Evolutionary conservation across 371 early-diverging fungal species (phyloP).

Genomic region (Mucor plumbeus): DNA sequence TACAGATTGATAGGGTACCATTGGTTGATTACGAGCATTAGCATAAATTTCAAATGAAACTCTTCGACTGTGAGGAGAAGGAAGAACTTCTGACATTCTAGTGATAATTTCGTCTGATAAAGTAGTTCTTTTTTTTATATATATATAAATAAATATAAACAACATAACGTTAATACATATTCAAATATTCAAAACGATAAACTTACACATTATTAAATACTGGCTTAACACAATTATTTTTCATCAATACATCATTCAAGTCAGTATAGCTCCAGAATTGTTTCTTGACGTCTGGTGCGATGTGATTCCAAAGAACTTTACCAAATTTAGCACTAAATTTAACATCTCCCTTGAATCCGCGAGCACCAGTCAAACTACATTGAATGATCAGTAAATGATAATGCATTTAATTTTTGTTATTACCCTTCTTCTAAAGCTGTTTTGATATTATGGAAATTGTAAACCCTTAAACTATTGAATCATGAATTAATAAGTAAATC

Average conservation of each 20-base stretch:
- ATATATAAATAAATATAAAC: neutral
- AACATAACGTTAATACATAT: neutral
- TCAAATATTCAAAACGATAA: neutral
- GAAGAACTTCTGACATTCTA: constrained; percentile 34
- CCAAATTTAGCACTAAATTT: constrained; percentile 53
- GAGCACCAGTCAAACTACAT: constrained; percentile 33
- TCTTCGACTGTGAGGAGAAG: constrained; percentile 22
- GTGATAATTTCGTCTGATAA: constrained; percentile 30
- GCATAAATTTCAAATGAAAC: constrained; percentile 54
- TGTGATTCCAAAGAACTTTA: constrained; percentile 48
- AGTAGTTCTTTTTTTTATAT: constrained; percentile 39
- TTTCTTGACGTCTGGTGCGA: constrained; percentile 33
- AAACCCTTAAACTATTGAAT: constrained; percentile 35
- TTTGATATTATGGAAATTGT: constrained; percentile 44
- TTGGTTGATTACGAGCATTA: constrained; percentile 49
- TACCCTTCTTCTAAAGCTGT: constrained; percentile 39
- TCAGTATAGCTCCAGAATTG: constrained; percentile 50
- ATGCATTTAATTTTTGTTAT: neutral
- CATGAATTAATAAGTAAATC: neutral
- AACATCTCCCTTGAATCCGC: constrained; percentile 48
- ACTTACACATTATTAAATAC: constrained; percentile 50
- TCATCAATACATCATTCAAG: constrained; percentile 48
- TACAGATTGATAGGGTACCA: constrained; percentile 41
- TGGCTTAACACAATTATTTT: constrained; percentile 39
- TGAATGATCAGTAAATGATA: neutral